Evolutionary conservation across 768 basidiomycete species (phyloP).

Genomic region (Termitomyces sp.): DNA sequence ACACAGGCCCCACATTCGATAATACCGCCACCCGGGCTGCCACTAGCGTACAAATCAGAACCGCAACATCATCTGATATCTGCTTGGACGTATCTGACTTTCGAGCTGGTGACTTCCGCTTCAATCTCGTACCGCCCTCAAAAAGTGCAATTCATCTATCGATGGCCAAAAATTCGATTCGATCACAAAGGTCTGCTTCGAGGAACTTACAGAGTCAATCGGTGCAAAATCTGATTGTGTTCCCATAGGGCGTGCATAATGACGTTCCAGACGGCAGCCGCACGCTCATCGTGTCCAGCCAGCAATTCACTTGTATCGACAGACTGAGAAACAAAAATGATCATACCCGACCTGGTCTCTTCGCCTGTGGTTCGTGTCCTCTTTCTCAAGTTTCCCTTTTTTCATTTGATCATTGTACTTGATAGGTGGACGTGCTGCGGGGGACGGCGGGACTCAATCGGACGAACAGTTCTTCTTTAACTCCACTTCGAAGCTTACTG

Average conservation of each 20-base stretch:
- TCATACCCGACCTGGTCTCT: constrained; percentile 22
- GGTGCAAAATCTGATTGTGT: background rate
- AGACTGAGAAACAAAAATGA: constrained; percentile 21
- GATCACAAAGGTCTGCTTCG: constrained; percentile 20
- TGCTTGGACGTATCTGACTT: constrained; percentile 30
- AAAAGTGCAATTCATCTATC: constrained; percentile 19
- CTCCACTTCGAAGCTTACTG: constrained; percentile 13
- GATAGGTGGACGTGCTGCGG: constrained; percentile 23
- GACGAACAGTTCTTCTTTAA: constrained; percentile 26
- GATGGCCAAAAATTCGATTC: constrained; percentile 30
- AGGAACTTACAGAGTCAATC: background rate
- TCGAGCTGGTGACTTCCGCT: constrained; percentile 24
- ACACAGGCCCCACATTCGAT: constrained; percentile 18
- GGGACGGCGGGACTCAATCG: constrained; percentile 20
- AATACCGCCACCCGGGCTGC: constrained; percentile 20
- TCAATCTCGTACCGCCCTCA: constrained; percentile 28
- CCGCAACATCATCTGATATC: constrained; percentile 17
- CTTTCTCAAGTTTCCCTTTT: background rate
- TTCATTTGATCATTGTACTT: background rate
- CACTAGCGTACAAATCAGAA: constrained; percentile 17
- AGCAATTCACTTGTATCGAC: constrained; percentile 25
- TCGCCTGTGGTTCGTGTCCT: constrained; percentile 20
- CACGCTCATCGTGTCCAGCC: constrained; percentile 27
- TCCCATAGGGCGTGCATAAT: background rate
- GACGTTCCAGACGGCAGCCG: background rate